A percentile compares a stretch with the other conserved stretches of the same genome.
Evolutionary conservation across 1,139 yeast genomes (phyloP).

Genomic region (Taphrina wiesneri): DNA sequence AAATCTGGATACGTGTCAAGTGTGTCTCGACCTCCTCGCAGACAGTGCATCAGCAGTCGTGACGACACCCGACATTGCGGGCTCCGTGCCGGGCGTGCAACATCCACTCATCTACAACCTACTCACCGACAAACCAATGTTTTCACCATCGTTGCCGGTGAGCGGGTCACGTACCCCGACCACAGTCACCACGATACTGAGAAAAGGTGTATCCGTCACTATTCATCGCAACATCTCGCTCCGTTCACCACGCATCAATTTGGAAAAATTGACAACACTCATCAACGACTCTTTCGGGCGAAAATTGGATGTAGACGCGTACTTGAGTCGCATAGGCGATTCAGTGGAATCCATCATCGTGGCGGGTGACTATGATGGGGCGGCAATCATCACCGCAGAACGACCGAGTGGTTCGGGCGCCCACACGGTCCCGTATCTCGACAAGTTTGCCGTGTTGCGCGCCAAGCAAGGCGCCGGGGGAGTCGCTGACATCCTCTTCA

Average conservation of each 20-base stretch:
- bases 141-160: conserved; percentile 87
- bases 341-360: conserved; percentile 71
- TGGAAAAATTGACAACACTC: conserved; percentile 57
- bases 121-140: conserved; percentile 86
- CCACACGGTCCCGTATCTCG: conserved; percentile 68
- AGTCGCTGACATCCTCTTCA: conserved; percentile 88
- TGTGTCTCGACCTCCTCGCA: conserved; percentile 51
- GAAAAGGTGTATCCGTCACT: conserved; percentile 71
- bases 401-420: conserved; percentile 36
- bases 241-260: conserved; percentile 54
- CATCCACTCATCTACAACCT: conserved; percentile 70
- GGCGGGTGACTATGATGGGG: conserved; percentile 94
- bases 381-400: conserved; percentile 88
- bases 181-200: conserved; percentile 73
- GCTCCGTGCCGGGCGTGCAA: conserved; percentile 41
- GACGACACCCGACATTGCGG: conserved; percentile 55
- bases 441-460: conserved; percentile 86
- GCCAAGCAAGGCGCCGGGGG: conserved; percentile 88
- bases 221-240: conserved; percentile 47
- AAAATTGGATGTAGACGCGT: conserved; percentile 62
- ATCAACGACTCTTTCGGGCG: conserved; percentile 81
- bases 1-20: conserved; percentile 59
- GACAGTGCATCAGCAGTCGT: conserved; percentile 55
- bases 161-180: conserved; percentile 57
- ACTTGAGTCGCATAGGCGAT: conserved; percentile 61